Evolutionary conservation across 306 rosid species (phyloP).

Genomic region (Cicer pinnatifidum): DNA sequence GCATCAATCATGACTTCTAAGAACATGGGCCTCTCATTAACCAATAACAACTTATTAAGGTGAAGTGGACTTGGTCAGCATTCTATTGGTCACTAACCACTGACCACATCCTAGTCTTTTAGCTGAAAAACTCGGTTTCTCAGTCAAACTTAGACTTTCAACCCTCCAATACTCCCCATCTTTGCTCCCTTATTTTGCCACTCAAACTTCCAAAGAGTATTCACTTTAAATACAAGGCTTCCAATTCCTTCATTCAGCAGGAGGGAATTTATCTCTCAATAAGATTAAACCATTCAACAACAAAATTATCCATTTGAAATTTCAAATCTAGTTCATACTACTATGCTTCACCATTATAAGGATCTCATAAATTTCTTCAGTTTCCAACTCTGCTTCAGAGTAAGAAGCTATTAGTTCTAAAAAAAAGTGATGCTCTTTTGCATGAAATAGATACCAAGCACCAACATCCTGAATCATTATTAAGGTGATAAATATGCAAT

Average conservation of each 20-base stretch:
- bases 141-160: slow-evolving; percentile 66
- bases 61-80: slow-evolving; percentile 60
- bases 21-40: slow-evolving; percentile 30
- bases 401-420: slow-evolving; percentile 37
- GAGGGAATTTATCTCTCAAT: neutral
- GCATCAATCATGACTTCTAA: slow-evolving; percentile 35
- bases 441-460: slow-evolving; percentile 32
- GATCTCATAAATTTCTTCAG: slow-evolving; percentile 33
- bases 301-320: neutral
- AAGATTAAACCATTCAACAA: slow-evolving; percentile 22
- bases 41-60: slow-evolving; percentile 32
- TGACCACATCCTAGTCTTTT: slow-evolving; percentile 61
- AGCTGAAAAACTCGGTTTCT: slow-evolving; percentile 73
- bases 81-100: slow-evolving; percentile 27
- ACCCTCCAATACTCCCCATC: slow-evolving; percentile 10
- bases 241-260: slow-evolving; percentile 31
- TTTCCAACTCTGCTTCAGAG: slow-evolving; percentile 37
- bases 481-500: slow-evolving; percentile 10
- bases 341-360: slow-evolving; percentile 36
- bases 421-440: slow-evolving; percentile 34
- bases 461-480: neutral
- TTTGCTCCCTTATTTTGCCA: slow-evolving; percentile 20
- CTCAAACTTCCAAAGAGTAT: neutral
- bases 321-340: slow-evolving; percentile 38
- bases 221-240: slow-evolving; percentile 46